Evolutionary conservation across 2,329 filamentous ascomycete species (phyloP).

Genomic region (Microascus cirrosus): DNA sequence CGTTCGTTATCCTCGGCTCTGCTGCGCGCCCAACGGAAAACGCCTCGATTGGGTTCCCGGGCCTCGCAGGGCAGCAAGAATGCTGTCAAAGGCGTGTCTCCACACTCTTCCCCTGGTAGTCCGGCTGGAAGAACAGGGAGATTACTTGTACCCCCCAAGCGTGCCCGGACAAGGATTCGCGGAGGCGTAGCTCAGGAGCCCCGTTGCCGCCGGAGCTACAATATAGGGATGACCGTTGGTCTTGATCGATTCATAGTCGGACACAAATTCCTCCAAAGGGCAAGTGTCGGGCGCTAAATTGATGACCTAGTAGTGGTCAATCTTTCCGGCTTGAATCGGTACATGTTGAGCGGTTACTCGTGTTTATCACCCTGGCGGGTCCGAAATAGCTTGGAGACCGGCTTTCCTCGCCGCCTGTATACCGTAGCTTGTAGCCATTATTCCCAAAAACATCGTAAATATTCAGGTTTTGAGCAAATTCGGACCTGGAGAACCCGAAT

Average conservation of each 20-base stretch:
- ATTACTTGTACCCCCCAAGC: neutral
- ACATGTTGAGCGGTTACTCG: neutral
- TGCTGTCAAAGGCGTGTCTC: neutral
- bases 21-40: neutral
- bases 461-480: too few species aligned
- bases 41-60: neutral
- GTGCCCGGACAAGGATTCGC: neutral
- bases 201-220: neutral
- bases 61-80: neutral
- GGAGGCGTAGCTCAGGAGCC: neutral
- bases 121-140: neutral
- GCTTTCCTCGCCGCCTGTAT: neutral
- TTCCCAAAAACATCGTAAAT: too few species aligned
- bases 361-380: too few species aligned
- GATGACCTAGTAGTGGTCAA: neutral
- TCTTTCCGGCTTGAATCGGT: too few species aligned
- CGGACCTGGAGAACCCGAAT: too few species aligned
- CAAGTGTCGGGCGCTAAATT: neutral
- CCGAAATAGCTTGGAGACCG: neutral
- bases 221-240: neutral
- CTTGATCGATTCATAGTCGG: neutral
- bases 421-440: neutral
- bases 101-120: neutral
- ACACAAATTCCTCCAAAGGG: neutral
- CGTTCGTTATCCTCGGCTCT: neutral